A percentile compares a stretch with the other conserved stretches of the same genome.
Evolutionary conservation across 139 green algal species (phyloP).

Genomic region (Spirogloea muscicola): DNA sequence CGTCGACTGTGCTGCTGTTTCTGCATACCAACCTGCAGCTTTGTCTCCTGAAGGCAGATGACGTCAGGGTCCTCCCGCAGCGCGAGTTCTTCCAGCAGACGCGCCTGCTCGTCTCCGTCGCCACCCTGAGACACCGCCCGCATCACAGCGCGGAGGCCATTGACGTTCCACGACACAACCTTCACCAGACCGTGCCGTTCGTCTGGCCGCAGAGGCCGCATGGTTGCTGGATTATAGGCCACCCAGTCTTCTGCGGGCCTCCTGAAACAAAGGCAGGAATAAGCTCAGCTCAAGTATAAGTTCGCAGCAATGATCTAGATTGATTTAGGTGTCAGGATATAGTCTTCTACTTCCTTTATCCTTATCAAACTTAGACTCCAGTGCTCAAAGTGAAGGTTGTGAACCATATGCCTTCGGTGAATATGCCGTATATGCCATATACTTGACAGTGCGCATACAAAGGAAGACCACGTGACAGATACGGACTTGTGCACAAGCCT

Average conservation of each 20-base stretch:
- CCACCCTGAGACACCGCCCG: constrained; percentile 13
- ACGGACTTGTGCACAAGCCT: constrained; percentile 30
- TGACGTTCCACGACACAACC: constrained; percentile 49
- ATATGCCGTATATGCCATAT: too few species aligned
- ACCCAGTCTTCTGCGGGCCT: constrained; percentile 19
- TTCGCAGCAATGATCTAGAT: too few species aligned
- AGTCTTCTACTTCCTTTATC: too few species aligned
- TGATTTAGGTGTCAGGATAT: too few species aligned
- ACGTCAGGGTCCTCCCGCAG: constrained; percentile 42
- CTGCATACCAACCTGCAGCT: constrained; percentile 36
- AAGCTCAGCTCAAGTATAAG: too few species aligned
- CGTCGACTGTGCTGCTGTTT: too few species aligned
- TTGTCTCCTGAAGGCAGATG: constrained; percentile 53
- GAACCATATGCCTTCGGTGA: too few species aligned
- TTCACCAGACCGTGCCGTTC: constrained; percentile 17
- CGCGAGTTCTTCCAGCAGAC: constrained; percentile 14
- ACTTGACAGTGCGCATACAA: too few species aligned
- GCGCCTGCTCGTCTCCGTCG: constrained; percentile 9
- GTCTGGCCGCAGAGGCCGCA: constrained; percentile 20
- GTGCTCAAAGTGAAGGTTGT: too few species aligned
- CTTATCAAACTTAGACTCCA: too few species aligned
- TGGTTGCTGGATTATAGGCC: constrained; percentile 31
- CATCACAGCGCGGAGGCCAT: constrained; percentile 49
- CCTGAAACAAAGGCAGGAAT: too few species aligned
- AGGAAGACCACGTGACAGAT: too few species aligned